Conservation (phyloP, 805 yeast genomes). For the Wickerhamomyces alni region DNA sequence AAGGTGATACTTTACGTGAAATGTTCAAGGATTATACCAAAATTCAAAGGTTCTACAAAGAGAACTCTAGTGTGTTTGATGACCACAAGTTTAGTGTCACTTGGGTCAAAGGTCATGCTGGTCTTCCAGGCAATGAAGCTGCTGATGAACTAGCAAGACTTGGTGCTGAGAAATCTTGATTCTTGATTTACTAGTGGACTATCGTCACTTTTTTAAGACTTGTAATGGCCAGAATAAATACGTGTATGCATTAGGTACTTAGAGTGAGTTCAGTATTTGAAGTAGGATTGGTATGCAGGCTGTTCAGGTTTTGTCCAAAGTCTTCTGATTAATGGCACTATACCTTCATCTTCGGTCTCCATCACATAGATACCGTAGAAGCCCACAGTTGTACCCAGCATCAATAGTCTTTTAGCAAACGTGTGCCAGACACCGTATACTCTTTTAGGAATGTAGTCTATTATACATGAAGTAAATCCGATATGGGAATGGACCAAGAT, state of each 20-base stretch:
- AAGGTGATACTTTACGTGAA: constrained; percentile 25
- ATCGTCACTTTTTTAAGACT: too few relatives aligned
- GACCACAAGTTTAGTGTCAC: constrained; percentile 37
- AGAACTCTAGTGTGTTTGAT: constrained; percentile 17
- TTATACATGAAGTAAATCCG: constrained; percentile 73
- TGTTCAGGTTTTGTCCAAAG: constrained; percentile 28
- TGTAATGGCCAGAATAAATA: too few relatives aligned
- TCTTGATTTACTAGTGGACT: too few relatives aligned
- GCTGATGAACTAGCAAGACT: constrained; percentile 71
- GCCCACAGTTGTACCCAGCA: constrained; percentile 57
- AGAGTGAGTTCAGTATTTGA: background rate
- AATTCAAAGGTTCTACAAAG: constrained; percentile 33
- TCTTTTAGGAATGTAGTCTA: constrained; percentile 72
- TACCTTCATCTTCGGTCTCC: constrained; percentile 62
- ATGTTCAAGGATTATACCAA: constrained; percentile 36
- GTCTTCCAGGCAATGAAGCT: constrained; percentile 61
- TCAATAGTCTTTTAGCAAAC: constrained; percentile 51
- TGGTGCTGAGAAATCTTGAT: constrained; percentile 39
- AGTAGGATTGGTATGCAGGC: background rate
- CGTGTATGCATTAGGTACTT: too few relatives aligned
- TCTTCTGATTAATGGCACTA: constrained; percentile 39
- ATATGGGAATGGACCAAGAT: constrained; percentile 59
- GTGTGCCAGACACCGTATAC: constrained; percentile 63
- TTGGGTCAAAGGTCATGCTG: constrained; percentile 73
- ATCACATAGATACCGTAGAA: constrained; percentile 67